These are phyloP conservation scores for Adansonia madagascariensis DNA, from an alignment of 441 rosid genomes.

Conservation along the genomic window DNA sequence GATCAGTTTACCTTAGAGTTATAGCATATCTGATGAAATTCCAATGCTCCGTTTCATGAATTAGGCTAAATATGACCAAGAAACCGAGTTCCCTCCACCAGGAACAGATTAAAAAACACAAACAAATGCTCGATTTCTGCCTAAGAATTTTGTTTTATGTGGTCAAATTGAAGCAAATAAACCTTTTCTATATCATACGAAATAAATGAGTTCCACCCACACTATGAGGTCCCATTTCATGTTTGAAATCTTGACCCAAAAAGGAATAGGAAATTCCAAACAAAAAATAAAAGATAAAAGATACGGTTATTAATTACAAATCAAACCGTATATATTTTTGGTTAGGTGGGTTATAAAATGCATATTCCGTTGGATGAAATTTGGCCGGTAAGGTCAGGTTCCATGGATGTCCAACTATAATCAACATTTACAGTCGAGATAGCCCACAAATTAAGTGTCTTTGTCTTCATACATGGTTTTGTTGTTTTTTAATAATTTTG, in stretches of 20 bases:
- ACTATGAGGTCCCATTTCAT: neutral
- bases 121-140: neutral
- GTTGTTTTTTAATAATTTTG: neutral
- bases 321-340: neutral
- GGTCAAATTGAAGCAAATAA: neutral
- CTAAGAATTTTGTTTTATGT: neutral
- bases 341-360: neutral
- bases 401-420: neutral
- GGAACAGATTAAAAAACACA: neutral
- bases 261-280: neutral
- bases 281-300: neutral
- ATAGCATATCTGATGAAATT: neutral
- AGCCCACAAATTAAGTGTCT: neutral
- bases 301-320: neutral
- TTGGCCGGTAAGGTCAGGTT: slow-evolving; percentile 25
- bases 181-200: neutral
- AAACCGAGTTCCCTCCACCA: neutral
- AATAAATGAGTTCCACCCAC: neutral
- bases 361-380: slow-evolving; percentile 20
- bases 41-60: neutral
- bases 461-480: slow-evolving; percentile 12
- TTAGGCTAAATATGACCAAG: neutral
- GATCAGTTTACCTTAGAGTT: neutral
- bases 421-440: neutral
- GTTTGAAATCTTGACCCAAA: neutral